Evolutionary conservation across 129 eudicot species (phyloP), one percentile per base, ranked within the genome.

Genomic region (Solidago caesia): DNA sequence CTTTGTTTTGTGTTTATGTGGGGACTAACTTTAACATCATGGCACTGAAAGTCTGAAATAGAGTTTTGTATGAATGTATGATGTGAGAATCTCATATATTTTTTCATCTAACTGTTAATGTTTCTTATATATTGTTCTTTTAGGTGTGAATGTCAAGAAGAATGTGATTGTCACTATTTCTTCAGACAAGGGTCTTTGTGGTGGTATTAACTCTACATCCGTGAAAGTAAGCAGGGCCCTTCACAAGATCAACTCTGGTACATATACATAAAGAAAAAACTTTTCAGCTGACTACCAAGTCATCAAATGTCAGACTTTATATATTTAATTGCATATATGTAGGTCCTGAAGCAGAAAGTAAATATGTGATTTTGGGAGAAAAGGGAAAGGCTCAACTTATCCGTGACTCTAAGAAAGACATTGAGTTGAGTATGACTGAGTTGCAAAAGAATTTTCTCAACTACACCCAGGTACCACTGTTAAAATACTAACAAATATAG

Each of bases 101-200:
- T 44, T 74, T 33, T 27, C 43, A 44, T 42, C 68, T 4, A 44
- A 45, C 15, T 46, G 44, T 52, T n/a, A 5, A 60, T 2, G 46
- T 29, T 47, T n/a, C 26, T 67, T 14, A 26, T 63, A 1, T 51
- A 51, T 66, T 79, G 47, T 72, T 75, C 61, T 64, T 55, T 41
- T 74, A 95, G 99, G 96, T 75, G 91, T 95, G 68, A 80, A 73
- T 77, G 97, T 91, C 79, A 95, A 91, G 90, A 95, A 87, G 85
- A 95, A 82, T 95, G 97, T 95, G 15, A 82, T 91, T 29, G 89
- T 95, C 65, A 87, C 99, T 11, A 83, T 91, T 68, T 87, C 95
- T 41, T 81, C 97, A 12, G 99, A 95, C 92, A 95, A 95, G 84
- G 99, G 99, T 89, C 96, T 91, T 67, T 91, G 99, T 82, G 99